Conservation (phyloP, 306 rosid genomes). For the Casuarina cunninghamiana region DNA sequence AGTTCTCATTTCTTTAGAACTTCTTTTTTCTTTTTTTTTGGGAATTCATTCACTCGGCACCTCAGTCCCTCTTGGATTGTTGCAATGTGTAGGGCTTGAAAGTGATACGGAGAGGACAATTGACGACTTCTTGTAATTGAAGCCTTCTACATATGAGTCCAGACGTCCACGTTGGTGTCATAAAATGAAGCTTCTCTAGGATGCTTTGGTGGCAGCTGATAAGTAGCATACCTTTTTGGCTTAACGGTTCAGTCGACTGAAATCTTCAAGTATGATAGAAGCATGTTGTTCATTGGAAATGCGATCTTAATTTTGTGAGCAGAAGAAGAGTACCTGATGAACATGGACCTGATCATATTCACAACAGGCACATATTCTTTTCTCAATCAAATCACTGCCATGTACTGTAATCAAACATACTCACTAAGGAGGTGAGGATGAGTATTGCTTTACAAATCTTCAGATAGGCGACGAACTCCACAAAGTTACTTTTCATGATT, state of each 20-base stretch:
- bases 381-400: background rate
- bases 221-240: too few relatives aligned
- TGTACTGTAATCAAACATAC: background rate
- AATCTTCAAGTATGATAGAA: slow-evolving; percentile 60
- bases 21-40: background rate
- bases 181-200: too few relatives aligned
- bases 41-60: background rate
- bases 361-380: slow-evolving; percentile 70
- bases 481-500: slow-evolving; percentile 7
- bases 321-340: slow-evolving; percentile 90
- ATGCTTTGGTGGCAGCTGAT: too few relatives aligned
- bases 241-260: slow-evolving; percentile 39
- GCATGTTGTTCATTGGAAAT: slow-evolving; percentile 49
- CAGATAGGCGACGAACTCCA: background rate
- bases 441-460: background rate
- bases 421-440: background rate
- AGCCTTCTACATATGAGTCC: too few relatives aligned
- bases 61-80: background rate
- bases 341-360: slow-evolving; percentile 94
- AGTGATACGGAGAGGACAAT: too few relatives aligned
- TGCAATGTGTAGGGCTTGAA: too few relatives aligned
- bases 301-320: slow-evolving; percentile 64
- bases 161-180: too few relatives aligned
- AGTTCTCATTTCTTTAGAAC: background rate
- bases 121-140: too few relatives aligned